phyloP scores from a whole-genome alignment of 2,329 filamentous ascomycete genomes.

The Botrytis byssoidea region DNA sequence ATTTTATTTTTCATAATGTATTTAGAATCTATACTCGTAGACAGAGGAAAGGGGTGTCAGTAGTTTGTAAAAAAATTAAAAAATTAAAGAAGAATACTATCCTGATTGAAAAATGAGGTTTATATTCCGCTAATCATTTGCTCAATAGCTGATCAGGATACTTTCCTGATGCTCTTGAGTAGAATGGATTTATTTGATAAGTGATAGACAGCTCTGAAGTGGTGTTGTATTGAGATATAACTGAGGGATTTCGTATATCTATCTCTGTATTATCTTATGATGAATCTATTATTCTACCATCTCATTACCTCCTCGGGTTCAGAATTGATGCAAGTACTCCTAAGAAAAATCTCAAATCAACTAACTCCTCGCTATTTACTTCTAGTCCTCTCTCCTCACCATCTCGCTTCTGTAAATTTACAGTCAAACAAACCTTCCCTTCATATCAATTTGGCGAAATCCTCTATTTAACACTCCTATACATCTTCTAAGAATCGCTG shows the following conservation, averaged over 20 bases:
- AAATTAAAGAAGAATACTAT: not conserved
- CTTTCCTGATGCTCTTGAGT: not conserved
- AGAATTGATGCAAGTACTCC: not conserved
- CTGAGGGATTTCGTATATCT: not conserved
- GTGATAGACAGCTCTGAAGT: not conserved
- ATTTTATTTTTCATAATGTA: fast-evolving
- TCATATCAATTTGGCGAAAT: not conserved
- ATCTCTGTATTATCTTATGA: not conserved
- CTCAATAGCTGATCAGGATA: not conserved
- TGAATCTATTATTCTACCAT: not conserved
- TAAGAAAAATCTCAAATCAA: not conserved
- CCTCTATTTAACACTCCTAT: fast-evolving
- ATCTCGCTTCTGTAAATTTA: too few relatives aligned
- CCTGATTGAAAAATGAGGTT: not conserved
- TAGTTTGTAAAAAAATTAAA: not conserved
- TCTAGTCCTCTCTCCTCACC: not conserved
- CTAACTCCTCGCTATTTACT: not conserved
- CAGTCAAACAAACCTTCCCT: not conserved
- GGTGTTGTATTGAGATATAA: not conserved
- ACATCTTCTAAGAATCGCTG: not conserved
- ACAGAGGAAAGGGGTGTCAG: fast-evolving
- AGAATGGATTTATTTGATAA: not conserved
- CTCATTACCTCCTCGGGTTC: not conserved
- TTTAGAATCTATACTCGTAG: not conserved
- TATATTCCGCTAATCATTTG: fast-evolving